These are phyloP conservation scores for Lachancea dasiensis DNA, from an alignment of 805 yeast genomes.

Conservation along the genomic window DNA sequence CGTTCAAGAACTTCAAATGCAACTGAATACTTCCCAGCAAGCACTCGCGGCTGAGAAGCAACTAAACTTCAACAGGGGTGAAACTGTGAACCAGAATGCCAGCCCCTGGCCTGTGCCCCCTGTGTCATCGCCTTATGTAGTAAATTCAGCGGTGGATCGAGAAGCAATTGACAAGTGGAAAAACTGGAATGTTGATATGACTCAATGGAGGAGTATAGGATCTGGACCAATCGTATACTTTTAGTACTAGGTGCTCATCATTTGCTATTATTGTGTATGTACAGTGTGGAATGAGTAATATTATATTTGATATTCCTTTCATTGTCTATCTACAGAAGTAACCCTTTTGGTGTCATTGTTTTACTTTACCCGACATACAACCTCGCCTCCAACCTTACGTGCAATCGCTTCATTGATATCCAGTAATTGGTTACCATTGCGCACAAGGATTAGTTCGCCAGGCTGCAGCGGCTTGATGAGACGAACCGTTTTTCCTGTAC, in stretches of 20 bases:
- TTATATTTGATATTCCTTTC: no score
- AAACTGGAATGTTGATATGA: slow-evolving; percentile 84
- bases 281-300: no score
- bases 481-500: slow-evolving; percentile 71
- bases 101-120: neutral
- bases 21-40: slow-evolving; percentile 19
- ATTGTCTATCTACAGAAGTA: neutral
- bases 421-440: slow-evolving; percentile 47
- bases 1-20: slow-evolving; percentile 31
- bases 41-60: slow-evolving; percentile 17
- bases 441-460: slow-evolving; percentile 79
- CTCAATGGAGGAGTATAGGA: slow-evolving; percentile 69
- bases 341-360: no score
- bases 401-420: slow-evolving; percentile 85
- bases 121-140: neutral
- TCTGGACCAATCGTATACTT: slow-evolving; percentile 54
- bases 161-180: slow-evolving; percentile 67
- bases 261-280: no score
- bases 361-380: slow-evolving; percentile 67
- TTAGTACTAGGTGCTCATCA: slow-evolving; percentile 22
- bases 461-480: slow-evolving; percentile 77
- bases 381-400: slow-evolving; percentile 62
- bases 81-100: no score
- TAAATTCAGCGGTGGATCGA: slow-evolving; percentile 31
- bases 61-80: neutral